These are phyloP conservation scores for Lyophyllum atratum DNA, from an alignment of 768 basidiomycete genomes.

Conservation along the genomic window DNA sequence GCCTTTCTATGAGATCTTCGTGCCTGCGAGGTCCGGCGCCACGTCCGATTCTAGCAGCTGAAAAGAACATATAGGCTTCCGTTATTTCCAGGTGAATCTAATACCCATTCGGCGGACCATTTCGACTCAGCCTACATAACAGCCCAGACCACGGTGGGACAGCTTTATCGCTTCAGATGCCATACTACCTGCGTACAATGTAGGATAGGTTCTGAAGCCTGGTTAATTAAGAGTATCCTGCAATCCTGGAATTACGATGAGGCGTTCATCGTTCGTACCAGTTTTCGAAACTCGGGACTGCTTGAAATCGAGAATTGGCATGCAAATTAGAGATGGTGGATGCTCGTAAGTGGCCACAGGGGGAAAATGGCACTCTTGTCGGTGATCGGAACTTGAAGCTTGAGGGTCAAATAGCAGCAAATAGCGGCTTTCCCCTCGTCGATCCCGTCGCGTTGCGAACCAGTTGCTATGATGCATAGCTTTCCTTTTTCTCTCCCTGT, in stretches of 20 bases:
- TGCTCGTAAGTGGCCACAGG: not conserved
- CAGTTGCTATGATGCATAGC: not conserved
- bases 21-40: conserved; percentile 37
- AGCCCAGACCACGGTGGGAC: conserved; percentile 28
- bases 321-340: not conserved
- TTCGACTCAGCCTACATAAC: conserved; percentile 26
- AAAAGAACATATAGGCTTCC: not conserved
- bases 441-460: too few relatives aligned
- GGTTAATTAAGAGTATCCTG: conserved; percentile 25
- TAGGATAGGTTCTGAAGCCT: too few relatives aligned
- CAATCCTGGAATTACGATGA: conserved; percentile 30
- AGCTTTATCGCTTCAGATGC: conserved; percentile 24
- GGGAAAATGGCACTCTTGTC: not conserved
- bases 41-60: conserved; percentile 29
- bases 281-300: not conserved
- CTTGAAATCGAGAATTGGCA: not conserved
- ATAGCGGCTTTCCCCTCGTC: not conserved
- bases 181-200: conserved; percentile 25
- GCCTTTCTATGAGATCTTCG: conserved; percentile 45
- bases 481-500: not conserved
- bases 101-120: conserved; percentile 22
- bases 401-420: not conserved
- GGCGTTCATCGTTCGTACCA: conserved; percentile 22
- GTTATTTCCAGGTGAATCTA: not conserved
- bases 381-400: not conserved